phyloP scores from a whole-genome alignment of 2,329 filamentous ascomycete genomes.

The Pyrenochaeta sp. region DNA sequence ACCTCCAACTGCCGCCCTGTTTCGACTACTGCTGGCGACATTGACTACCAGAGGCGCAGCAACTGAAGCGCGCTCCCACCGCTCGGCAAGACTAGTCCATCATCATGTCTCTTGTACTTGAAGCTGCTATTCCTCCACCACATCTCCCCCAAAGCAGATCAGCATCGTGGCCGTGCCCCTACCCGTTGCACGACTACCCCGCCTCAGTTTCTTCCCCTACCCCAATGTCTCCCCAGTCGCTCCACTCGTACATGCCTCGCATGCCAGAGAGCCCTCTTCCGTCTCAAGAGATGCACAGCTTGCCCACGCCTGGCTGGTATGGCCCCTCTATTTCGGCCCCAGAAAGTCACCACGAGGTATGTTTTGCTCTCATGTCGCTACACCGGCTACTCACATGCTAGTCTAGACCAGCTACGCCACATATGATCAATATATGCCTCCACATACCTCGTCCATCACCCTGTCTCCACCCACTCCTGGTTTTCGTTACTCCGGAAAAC shows the following conservation, averaged over 20 bases:
- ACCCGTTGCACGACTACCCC: conserved; percentile 35
- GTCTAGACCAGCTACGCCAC: conserved; percentile 34
- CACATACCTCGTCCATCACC: conserved; percentile 39
- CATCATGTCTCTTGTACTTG: conserved; percentile 46
- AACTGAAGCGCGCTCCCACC: conserved; percentile 16
- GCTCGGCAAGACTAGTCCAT: conserved; percentile 17
- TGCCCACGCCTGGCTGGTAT: conserved; percentile 43
- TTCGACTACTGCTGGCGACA: conserved; percentile 16
- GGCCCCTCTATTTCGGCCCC: conserved; percentile 38
- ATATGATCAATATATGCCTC: conserved; percentile 44
- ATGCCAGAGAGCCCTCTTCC: conserved; percentile 37
- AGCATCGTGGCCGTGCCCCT: conserved; percentile 39
- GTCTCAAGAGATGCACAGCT: conserved; percentile 31
- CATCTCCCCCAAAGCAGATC: conserved; percentile 40
- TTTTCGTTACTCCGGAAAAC: conserved; percentile 32
- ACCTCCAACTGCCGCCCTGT: conserved; percentile 14
- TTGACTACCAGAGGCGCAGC: conserved; percentile 24
- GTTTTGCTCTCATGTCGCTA: conserved; percentile 21
- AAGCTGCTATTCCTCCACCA: conserved; percentile 45
- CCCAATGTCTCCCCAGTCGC: conserved; percentile 44
- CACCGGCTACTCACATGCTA: conserved; percentile 14
- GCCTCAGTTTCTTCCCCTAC: conserved; percentile 37
- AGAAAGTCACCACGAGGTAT: conserved; percentile 39
- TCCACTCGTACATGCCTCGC: conserved; percentile 40
- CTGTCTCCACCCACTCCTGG: conserved; percentile 30